These are phyloP conservation scores for Neocallimastix lanati DNA, from an alignment of 192 early-diverging fungal species.

Conservation along the genomic window DNA sequence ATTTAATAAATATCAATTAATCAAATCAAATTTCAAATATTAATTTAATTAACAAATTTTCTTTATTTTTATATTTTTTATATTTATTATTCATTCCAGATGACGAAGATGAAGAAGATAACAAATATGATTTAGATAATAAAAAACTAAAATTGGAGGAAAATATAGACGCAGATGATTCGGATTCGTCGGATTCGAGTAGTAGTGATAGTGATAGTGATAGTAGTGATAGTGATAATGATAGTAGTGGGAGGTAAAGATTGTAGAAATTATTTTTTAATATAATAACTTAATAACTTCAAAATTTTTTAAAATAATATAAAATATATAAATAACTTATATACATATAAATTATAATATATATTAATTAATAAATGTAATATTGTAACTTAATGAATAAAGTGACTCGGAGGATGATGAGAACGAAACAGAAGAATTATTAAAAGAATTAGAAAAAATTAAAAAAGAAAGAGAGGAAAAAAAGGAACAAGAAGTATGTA, in stretches of 20 bases:
- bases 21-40: no score
- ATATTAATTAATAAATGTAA: no score
- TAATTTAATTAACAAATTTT: no score
- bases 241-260: neutral
- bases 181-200: neutral
- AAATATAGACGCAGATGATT: neutral
- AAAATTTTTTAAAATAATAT: no score
- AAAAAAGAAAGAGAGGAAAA: neutral
- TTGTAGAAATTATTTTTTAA: no score
- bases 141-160: neutral
- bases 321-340: no score
- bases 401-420: neutral
- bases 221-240: neutral
- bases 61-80: no score
- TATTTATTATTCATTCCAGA: neutral
- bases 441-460: neutral
- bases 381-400: no score
- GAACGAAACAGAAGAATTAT: neutral
- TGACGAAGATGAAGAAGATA: neutral
- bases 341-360: no score
- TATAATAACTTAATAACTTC: no score
- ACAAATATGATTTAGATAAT: neutral
- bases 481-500: neutral
- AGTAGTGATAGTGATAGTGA: neutral
- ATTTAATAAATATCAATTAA: no score